Evolutionary conservation across 306 rosid species (phyloP).

Genomic region (Acacia crassicarpa): DNA sequence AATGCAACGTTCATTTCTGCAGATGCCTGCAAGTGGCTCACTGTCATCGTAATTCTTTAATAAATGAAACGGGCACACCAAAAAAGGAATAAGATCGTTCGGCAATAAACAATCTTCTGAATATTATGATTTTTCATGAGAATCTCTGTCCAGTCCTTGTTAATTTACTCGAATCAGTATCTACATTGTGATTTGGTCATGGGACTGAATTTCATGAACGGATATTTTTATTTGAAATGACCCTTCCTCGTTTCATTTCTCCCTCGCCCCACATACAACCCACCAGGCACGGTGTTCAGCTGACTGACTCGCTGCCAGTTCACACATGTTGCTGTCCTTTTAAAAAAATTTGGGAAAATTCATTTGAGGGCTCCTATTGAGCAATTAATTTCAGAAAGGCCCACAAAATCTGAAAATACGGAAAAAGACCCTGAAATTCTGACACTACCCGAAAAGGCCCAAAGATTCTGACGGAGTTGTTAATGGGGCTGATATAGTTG

Average conservation of each 20-base stretch:
- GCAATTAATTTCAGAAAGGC: too few relatives aligned
- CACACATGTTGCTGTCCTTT: slow-evolving; percentile 10
- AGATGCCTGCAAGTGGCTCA: slow-evolving; percentile 33
- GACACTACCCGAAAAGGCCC: too few relatives aligned
- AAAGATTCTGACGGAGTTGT: too few relatives aligned
- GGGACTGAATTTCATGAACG: slow-evolving; percentile 23
- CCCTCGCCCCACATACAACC: not conserved
- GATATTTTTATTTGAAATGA: not conserved
- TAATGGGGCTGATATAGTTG: too few relatives aligned
- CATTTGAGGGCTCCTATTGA: too few relatives aligned
- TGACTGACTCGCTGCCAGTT: slow-evolving; percentile 22
- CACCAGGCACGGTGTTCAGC: slow-evolving; percentile 40
- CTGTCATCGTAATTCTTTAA: not conserved
- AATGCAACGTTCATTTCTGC: slow-evolving; percentile 62
- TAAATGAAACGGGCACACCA: not conserved
- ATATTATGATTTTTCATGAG: slow-evolving; percentile 40
- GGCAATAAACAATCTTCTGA: not conserved
- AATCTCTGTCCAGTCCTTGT: slow-evolving; percentile 31
- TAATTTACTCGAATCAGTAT: slow-evolving; percentile 21
- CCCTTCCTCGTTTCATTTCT: not conserved
- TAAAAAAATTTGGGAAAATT: too few relatives aligned
- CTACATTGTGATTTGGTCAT: not conserved
- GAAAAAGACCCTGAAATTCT: too few relatives aligned
- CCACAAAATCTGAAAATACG: too few relatives aligned
- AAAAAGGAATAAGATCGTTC: slow-evolving; percentile 1